phyloP scores from a whole-genome alignment of 2,329 filamentous ascomycete genomes.

The Venturia asperata region DNA sequence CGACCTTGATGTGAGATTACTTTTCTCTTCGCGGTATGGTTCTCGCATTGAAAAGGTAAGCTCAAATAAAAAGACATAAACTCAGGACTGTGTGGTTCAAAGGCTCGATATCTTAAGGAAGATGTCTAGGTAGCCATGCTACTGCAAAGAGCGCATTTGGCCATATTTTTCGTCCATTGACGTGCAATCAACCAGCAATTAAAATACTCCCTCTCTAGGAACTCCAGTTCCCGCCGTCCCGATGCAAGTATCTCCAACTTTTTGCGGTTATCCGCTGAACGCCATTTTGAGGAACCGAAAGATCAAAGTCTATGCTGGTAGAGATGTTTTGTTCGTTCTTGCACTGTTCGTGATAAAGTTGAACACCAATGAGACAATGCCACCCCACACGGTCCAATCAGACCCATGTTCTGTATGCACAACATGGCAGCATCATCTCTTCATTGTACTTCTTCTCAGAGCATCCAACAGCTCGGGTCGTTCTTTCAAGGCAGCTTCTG shows the following conservation, averaged over 20 bases:
- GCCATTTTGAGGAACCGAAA: neutral
- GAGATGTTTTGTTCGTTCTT: neutral
- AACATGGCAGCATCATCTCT: conserved; percentile 11
- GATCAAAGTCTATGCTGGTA: neutral
- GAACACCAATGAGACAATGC: neutral
- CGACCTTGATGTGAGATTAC: neutral
- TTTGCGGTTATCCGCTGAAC: neutral
- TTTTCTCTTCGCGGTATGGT: neutral
- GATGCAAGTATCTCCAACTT: neutral
- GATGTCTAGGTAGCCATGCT: neutral
- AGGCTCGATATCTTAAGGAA: neutral
- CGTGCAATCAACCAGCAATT: neutral
- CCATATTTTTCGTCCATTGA: neutral
- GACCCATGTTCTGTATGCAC: neutral
- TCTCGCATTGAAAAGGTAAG: neutral
- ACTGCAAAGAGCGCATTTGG: neutral
- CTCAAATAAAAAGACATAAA: neutral
- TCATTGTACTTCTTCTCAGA: conserved; percentile 36
- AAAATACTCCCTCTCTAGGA: neutral
- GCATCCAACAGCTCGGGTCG: conserved; percentile 86
- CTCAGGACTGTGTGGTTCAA: neutral
- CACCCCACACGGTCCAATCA: conserved; percentile 9
- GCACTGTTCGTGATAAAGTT: neutral
- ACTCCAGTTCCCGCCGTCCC: neutral
- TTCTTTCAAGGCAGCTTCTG: conserved; percentile 65